Evolutionary conservation across 768 basidiomycete genomes (phyloP), one percentile per base, ranked within the genome.

Genomic region (Boletus bicolor): DNA sequence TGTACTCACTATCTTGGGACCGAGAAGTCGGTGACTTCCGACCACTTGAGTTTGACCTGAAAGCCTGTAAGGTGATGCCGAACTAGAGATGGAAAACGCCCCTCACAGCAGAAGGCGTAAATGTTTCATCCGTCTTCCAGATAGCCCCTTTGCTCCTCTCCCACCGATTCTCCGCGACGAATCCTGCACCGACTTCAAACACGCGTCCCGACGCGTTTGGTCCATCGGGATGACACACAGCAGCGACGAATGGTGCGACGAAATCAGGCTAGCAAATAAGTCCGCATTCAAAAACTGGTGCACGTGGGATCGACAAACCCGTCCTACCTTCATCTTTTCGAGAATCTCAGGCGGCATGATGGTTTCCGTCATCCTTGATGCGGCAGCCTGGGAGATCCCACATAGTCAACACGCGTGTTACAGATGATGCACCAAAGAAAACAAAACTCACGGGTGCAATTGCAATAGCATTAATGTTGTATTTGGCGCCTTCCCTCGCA

Each of bases 341-440:
- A 98, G 82, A 82, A 97, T 85, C 54, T 98, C 96, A 19, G 89
- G 87, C 9, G 96, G 91, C 89, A 98, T 91, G 62, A 95, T 77
- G 0, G 93, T 97, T 65, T 87, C 94, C 3, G 94, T 97, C 96
- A 98, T 98, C 3, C 83, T 82, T 4, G 93, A 96, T 0, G 95
- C 96, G n/a, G 96, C 96, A 56, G 91, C 86, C 92, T 61, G 26
- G 8, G 2, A 9, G 15, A 34, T 21, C 32, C 14, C 11, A 32
- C 12, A 14, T 24, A 42, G 47, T 58, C 32, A 53, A 38, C 35
- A 47, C 39, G 19, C 36, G 3, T 32, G 19, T 26, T 44, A 52
- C 26, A 14, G 26, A 8, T 26, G 24, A 38, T 15, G 32, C 15
- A 42, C 38, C 24, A 50, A 39, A 9, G 44, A 12, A 14, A 8